Evolutionary conservation across 169 alveolate genomes (phyloP).

Genomic region (Plasmodium vivax): DNA sequence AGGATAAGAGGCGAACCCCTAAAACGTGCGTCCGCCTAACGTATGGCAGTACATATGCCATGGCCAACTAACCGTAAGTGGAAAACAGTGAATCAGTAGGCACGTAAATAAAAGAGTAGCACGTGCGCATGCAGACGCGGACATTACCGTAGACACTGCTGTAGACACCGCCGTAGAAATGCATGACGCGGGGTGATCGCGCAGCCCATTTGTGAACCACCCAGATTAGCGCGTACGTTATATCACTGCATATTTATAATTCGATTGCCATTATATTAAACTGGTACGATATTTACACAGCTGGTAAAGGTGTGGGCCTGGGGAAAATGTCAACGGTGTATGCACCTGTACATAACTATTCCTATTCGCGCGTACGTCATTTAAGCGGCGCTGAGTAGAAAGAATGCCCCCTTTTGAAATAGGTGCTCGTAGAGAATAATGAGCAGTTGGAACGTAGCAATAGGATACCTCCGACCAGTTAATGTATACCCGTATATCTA

Average conservation of each 20-base stretch:
- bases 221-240: background rate
- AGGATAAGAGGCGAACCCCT: background rate
- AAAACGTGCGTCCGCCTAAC: background rate
- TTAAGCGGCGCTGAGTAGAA: background rate
- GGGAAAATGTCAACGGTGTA: background rate
- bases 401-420: background rate
- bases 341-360: background rate
- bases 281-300: background rate
- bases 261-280: background rate
- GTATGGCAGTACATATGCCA: background rate
- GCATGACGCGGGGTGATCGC: background rate
- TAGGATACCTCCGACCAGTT: background rate
- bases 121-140: background rate
- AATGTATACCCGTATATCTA: background rate
- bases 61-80: background rate
- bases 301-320: background rate
- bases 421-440: background rate
- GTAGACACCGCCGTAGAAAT: background rate
- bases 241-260: background rate
- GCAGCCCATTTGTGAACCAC: background rate
- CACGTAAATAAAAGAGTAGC: background rate
- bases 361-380: background rate
- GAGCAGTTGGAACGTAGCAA: background rate
- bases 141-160: background rate
- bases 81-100: background rate